Evolutionary conservation across 2,329 filamentous ascomycete genomes (phyloP).

Genomic region (Tolypocladium sp.): DNA sequence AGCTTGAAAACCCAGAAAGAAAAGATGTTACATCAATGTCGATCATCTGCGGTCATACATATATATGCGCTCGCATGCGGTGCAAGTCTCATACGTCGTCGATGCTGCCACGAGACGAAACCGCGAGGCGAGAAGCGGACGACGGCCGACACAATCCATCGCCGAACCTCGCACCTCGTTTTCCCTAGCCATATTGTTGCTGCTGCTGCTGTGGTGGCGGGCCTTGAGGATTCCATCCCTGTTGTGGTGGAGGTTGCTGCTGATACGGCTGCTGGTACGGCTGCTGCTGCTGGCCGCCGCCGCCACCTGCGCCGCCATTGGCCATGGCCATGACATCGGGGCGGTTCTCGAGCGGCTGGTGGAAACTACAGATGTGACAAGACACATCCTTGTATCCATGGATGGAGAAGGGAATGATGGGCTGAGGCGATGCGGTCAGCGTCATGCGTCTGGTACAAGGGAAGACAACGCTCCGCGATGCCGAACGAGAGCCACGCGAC

Average conservation of each 20-base stretch:
- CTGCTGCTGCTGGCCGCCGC: constrained; percentile 19
- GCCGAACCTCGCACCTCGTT: not conserved
- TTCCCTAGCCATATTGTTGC: constrained; percentile 17
- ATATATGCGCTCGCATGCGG: not conserved
- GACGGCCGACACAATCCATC: not conserved
- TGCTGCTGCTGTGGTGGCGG: constrained; percentile 14
- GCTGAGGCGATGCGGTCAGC: constrained; percentile 30
- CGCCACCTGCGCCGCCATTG: constrained; percentile 24
- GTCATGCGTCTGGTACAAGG: not conserved
- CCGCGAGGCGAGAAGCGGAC: not conserved
- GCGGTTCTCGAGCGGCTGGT: constrained; percentile 53
- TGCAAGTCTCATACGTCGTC: not conserved
- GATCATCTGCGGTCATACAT: not conserved
- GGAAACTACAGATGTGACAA: constrained; percentile 70
- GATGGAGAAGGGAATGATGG: constrained; percentile 62
- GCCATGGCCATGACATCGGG: constrained; percentile 46
- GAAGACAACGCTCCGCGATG: not conserved
- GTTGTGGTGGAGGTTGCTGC: constrained; percentile 13
- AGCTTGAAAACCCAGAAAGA: not conserved
- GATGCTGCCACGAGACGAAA: not conserved
- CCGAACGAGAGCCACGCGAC: not conserved
- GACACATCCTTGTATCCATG: constrained; percentile 59
- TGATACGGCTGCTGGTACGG: constrained; percentile 16
- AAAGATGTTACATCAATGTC: not conserved
- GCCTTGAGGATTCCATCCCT: constrained; percentile 18